Percentiles rank a stretch among this genome's conserved stretches.
phyloP scores from a whole-genome alignment of 805 yeast species.

The Cyberlindnera nakhonratchasimensis region DNA sequence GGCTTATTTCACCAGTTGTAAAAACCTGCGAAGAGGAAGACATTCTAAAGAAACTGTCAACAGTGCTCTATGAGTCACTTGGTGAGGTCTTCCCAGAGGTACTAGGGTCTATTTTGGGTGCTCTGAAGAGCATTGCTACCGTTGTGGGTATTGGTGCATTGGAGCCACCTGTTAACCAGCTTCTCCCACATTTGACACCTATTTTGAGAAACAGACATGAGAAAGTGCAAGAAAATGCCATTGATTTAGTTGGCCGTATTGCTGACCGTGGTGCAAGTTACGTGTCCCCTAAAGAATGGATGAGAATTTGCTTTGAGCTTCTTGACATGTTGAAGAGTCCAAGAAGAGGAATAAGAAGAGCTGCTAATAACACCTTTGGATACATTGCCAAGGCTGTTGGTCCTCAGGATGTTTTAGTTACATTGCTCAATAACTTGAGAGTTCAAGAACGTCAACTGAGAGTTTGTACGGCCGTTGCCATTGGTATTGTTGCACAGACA shows the following conservation, averaged over 20 bases:
- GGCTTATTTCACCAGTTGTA: slow-evolving; percentile 62
- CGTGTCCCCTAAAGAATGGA: slow-evolving; percentile 93
- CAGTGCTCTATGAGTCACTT: slow-evolving; percentile 80
- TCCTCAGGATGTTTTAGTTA: slow-evolving; percentile 88
- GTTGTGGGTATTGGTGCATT: slow-evolving; percentile 56
- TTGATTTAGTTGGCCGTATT: slow-evolving; percentile 74
- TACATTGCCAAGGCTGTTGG: slow-evolving; percentile 89
- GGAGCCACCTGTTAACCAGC: slow-evolving; percentile 79
- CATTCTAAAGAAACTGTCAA: slow-evolving; percentile 62
- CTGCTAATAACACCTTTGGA: slow-evolving; percentile 91
- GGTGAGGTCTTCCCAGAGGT: slow-evolving; percentile 97
- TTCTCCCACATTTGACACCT: slow-evolving; percentile 87
- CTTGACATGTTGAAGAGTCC: slow-evolving; percentile 85
- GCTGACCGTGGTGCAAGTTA: slow-evolving; percentile 78
- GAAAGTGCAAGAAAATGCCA: slow-evolving; percentile 82
- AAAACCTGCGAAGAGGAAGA: slow-evolving; percentile 61
- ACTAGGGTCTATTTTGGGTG: slow-evolving; percentile 76
- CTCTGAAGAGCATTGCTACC: slow-evolving; percentile 59
- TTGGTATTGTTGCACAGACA: slow-evolving; percentile 91
- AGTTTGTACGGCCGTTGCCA: slow-evolving; percentile 96
- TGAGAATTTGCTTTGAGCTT: slow-evolving; percentile 89
- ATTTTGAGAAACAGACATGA: slow-evolving; percentile 86
- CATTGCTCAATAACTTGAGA: slow-evolving; percentile 75
- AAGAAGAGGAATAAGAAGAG: slow-evolving; percentile 68
- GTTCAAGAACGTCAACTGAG: slow-evolving; percentile 96